Evolutionary conservation across 2,329 filamentous ascomycete species (phyloP).

Genomic region (Trichoderma sp.): DNA sequence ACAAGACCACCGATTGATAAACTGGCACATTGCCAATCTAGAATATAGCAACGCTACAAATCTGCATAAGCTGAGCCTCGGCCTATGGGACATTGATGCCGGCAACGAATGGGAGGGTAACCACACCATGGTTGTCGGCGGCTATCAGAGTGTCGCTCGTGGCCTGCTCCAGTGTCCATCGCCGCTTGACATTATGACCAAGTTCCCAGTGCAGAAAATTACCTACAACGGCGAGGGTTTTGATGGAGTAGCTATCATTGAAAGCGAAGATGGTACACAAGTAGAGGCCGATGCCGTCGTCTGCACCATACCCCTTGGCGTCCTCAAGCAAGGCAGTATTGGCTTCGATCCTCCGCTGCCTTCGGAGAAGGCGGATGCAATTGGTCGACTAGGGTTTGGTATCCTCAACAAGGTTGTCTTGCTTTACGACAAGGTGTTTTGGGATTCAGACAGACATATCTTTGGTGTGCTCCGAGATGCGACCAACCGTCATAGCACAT

Average conservation of each 20-base stretch:
- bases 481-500: conserved; percentile 66
- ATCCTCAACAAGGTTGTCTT: conserved; percentile 94
- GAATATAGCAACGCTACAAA: conserved; percentile 97
- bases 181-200: conserved; percentile 74
- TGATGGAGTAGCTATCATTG: conserved; percentile 58
- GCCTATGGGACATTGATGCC: conserved; percentile 94
- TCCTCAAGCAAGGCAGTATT: conserved; percentile 80
- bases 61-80: conserved; percentile 81
- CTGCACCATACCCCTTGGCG: conserved; percentile 84
- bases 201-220: conserved; percentile 71
- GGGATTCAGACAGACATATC: conserved; percentile 87
- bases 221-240: conserved; percentile 56
- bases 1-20: conserved; percentile 86
- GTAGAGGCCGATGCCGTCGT: conserved; percentile 90
- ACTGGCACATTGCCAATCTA: conserved; percentile 98
- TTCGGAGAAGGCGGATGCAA: conserved; percentile 77
- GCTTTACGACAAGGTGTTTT: conserved; percentile 86
- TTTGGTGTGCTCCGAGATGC: conserved; percentile 87
- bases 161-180: conserved; percentile 78
- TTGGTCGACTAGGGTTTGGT: conserved; percentile 85
- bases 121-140: conserved; percentile 90
- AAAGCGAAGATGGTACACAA: conserved; percentile 74
- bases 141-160: conserved; percentile 90
- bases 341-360: conserved; percentile 92
- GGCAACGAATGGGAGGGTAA: conserved; percentile 97